Percentiles rank a stretch among this genome's conserved stretches.
phyloP scores from a whole-genome alignment of 495 filamentous ascomycete species.

The Aspergillus kassunensis region DNA sequence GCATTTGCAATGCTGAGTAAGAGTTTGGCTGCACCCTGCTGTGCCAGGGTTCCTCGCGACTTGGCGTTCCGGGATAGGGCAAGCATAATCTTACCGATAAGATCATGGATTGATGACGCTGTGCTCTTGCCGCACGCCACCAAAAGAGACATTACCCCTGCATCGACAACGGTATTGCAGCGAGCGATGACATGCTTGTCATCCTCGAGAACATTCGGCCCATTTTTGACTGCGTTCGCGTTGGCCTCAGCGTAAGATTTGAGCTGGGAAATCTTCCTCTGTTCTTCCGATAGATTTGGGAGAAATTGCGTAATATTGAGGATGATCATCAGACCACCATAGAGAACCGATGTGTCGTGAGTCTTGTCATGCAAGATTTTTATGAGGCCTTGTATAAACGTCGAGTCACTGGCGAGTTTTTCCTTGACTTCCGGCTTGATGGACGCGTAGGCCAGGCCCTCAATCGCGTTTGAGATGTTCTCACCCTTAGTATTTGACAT shows the following conservation, averaged over 20 bases:
- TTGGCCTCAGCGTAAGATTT: conserved; percentile 89
- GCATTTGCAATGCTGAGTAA: conserved; percentile 64
- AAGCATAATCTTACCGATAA: conserved; percentile 68
- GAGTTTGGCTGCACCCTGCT: conserved; percentile 86
- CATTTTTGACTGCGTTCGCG: conserved; percentile 47
- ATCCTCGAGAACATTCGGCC: conserved; percentile 64
- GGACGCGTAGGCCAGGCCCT: conserved; percentile 90
- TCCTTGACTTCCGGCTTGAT: conserved; percentile 81
- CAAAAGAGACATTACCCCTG: conserved; percentile 68
- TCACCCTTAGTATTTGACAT: conserved; percentile 59
- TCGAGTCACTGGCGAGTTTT: conserved; percentile 59
- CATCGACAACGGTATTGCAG: conserved; percentile 71
- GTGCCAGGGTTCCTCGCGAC: conserved; percentile 72
- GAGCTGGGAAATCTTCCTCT: conserved; percentile 83
- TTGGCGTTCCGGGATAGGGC: conserved; percentile 67
- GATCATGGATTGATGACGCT: conserved; percentile 62
- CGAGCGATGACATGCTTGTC: conserved; percentile 71
- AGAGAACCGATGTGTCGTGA: conserved; percentile 66
- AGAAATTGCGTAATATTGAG: conserved; percentile 77
- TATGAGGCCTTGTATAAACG: conserved; percentile 64
- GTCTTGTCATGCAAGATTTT: conserved; percentile 55
- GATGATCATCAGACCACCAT: conserved; percentile 80
- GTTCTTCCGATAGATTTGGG: conserved; percentile 78
- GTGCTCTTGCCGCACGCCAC: conserved; percentile 62
- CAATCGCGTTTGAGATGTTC: conserved; percentile 64